Base-by-base conservation (phyloP, 2,329 filamentous ascomycete species). In the Fusarium cyanostomum region DNA sequence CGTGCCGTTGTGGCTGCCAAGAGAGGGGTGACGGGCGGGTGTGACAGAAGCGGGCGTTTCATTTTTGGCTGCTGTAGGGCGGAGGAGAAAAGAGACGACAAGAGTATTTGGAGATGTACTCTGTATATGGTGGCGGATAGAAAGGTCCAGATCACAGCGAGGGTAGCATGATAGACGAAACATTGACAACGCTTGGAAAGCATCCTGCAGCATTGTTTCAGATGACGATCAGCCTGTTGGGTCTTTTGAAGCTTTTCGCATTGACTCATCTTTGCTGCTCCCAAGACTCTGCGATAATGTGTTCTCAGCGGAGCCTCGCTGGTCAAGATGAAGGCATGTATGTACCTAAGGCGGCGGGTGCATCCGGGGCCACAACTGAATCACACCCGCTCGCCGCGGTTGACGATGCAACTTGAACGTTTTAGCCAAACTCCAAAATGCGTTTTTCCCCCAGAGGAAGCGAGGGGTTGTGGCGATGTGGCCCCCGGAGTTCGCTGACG, bases 41-140 rank as follows among this genome's bases (percentile, higher is more conserved):
- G 52, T 42, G 28, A 42, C 38, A 56, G 42, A 38, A 43, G 56
- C 27, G 39, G 52, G 62, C 62, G 62, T 66, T 58, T 21, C 6
- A 6, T 21, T 37, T 52, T 21, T 28, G 51, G 43, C 39, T 62
- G 31, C 44, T 50, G 39, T n/a, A 44, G 38, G 49, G 53, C 45
- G 37, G 34, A 63, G 12, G 61, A 52, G 62, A 54, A 49, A 66
- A 65, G 62, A 62, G 62, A 51, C 27, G 58, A 66, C 62, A 63
- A 59, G 28, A 27, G 39, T 18, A 35, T 21, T 21, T 50, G 44
- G 26, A 13, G 21, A 16, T 35, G 39, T 34, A 37, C 35, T n/a
- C n/a, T n/a, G n/a, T n/a, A n/a, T n/a, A 35, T 39, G 34, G 51
- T 50, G 52, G 39, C 30, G 39, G 39, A 54, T 53, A 54, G 53